Base-by-base conservation (phyloP, 371 early-diverging fungal genomes). In the Syncephalastrum racemosum region DNA sequence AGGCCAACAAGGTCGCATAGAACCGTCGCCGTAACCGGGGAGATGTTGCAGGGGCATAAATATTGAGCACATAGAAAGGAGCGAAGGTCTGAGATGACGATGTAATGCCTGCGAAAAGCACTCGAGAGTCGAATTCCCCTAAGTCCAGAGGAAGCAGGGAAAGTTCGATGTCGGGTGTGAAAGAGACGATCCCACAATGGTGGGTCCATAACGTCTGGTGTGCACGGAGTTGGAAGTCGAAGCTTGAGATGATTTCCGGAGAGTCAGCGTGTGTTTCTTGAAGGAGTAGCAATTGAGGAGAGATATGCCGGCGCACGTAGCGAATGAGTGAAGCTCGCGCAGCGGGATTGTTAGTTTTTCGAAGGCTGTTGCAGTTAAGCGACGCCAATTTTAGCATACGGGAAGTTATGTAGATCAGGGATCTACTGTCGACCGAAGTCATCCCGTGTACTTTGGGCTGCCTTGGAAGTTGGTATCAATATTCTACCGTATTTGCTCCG, bases 321-420 rank as follows among this genome's bases (percentile, higher is more conserved):
- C 31, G 55, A 6, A 46, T 55, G 3, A 55, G 47, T 14, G 8
- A 20, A n/a, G 45, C 5, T 3, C 45, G 45, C 2, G 46, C 22
- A 19, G 3, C 23, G 16, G 55, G 55, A 16, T 39, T 47, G 36
- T 46, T 48, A 1, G 47, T 27, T 48, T 40, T 56, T 10, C 13
- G 49, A 4, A 56, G 49, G 19, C 56, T 24, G 48, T 56, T 56
- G 23, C 36, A 56, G 23, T 56, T 56, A 15, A 56, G 19, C 36
- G 56, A 46, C 18, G 23, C 10, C 18, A 46, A 14, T 27, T 56
- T 44, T 13, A 56, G 41, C 13, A 46, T 46, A 12, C 5, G 20
- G 16, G 20, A 16, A 5, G 46, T 16, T 46, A 46, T 20, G 46
- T 46, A 46, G n/a, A n/a, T n/a, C n/a, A n/a, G n/a, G n/a, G n/a